phyloP scores from a whole-genome alignment of 1,284 basidiomycete genomes.

The Taiwanofungus camphoratus region DNA sequence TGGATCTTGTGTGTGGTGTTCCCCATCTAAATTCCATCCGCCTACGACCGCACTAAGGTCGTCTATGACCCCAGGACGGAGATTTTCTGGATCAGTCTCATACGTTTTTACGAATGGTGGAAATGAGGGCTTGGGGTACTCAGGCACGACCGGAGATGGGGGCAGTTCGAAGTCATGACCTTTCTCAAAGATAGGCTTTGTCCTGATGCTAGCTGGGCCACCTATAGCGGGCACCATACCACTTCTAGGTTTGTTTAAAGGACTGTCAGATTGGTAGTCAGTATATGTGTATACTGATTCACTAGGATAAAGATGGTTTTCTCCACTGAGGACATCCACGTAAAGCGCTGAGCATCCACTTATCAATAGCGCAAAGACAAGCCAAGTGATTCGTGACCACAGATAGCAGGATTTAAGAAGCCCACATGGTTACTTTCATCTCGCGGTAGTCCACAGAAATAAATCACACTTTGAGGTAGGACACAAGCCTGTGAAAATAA shows the following conservation, averaged over 20 bases:
- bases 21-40: slow-evolving; percentile 45
- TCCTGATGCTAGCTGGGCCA: slow-evolving; percentile 37
- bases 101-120: slow-evolving; percentile 53
- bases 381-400: too few species aligned
- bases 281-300: slow-evolving; percentile 10
- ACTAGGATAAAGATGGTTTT: too few species aligned
- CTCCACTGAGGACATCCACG: too few species aligned
- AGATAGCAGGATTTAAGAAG: too few species aligned
- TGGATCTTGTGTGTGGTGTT: slow-evolving; percentile 18
- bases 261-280: slow-evolving; percentile 30
- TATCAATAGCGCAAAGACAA: too few species aligned
- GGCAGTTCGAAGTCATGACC: slow-evolving; percentile 54
- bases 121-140: slow-evolving; percentile 37
- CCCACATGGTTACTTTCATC: too few species aligned
- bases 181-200: slow-evolving; percentile 34
- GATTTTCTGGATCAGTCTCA: slow-evolving; percentile 66
- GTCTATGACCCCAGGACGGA: slow-evolving; percentile 64
- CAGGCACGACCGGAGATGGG: slow-evolving; percentile 58
- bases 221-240: slow-evolving; percentile 73
- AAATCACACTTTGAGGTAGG: too few species aligned
- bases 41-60: slow-evolving; percentile 57
- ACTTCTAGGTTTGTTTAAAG: slow-evolving; percentile 47
- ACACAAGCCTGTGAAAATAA: too few species aligned
- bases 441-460: too few species aligned
- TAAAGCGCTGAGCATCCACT: too few species aligned